phyloP scores from a whole-genome alignment of 1,284 basidiomycete genomes.

The Leccinum pseudoinsigne region DNA sequence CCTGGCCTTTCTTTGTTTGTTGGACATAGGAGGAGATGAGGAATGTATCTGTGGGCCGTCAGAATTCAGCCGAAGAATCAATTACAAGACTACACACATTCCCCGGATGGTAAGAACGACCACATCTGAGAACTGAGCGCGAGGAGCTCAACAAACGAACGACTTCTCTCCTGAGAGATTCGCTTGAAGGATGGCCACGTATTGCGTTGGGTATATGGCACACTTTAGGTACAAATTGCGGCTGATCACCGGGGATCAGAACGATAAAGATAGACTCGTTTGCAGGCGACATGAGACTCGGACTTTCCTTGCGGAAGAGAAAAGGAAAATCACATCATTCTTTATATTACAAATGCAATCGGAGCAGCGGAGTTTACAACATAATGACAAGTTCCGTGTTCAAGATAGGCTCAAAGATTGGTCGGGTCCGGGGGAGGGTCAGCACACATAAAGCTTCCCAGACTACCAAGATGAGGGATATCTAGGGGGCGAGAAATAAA shows the following conservation, averaged over 20 bases:
- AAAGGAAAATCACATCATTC: background rate
- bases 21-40: conserved; percentile 2
- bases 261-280: background rate
- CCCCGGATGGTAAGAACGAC: background rate
- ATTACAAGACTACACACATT: conserved; percentile 1
- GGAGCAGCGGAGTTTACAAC: conserved; percentile 1
- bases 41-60: background rate
- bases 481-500: background rate
- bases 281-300: too few species aligned
- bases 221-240: background rate
- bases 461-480: background rate
- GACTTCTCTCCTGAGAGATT: conserved; percentile 1
- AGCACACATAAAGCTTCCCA: background rate
- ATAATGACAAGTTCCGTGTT: too few species aligned
- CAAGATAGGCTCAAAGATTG: too few species aligned
- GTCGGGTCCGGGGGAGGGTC: background rate
- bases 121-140: background rate
- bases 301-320: background rate
- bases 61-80: background rate
- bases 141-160: conserved; percentile 1
- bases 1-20: conserved; percentile 5
- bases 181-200: background rate
- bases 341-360: background rate
- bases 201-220: background rate
- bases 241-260: background rate